Evolutionary conservation across 176 grass and related monocot genomes (phyloP).

Genomic region (Carex pumila): DNA sequence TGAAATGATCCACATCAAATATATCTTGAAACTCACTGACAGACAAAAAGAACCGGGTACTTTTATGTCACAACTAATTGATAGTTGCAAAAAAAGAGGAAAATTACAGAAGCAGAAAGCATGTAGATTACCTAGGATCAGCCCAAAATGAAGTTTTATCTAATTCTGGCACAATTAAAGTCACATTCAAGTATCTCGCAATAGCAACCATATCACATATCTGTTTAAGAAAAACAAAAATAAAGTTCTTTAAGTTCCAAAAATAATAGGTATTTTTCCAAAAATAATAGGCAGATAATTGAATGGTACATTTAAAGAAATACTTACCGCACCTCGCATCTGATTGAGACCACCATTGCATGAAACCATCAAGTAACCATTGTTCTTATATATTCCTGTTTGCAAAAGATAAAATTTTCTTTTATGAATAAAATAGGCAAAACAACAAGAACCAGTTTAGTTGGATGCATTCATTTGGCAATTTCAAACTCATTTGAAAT

Average conservation of each 20-base stretch:
- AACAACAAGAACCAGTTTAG: neutral
- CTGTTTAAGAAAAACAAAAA: slow-evolving; percentile 27
- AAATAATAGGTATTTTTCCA: neutral
- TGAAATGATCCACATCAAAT: slow-evolving; percentile 95
- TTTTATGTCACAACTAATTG: neutral
- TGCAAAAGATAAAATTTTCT: neutral
- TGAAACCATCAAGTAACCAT: slow-evolving; percentile 91
- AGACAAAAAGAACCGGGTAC: neutral
- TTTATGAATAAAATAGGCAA: neutral
- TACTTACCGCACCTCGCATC: slow-evolving; percentile 85
- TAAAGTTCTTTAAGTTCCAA: neutral
- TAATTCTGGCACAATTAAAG: slow-evolving; percentile 81
- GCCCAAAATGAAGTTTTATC: slow-evolving; percentile 95
- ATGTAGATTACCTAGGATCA: slow-evolving; percentile 61
- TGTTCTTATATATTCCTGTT: slow-evolving; percentile 91
- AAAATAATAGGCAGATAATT: slow-evolving; percentile 1
- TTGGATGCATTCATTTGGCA: neutral
- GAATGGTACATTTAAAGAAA: neutral
- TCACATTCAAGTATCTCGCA: slow-evolving; percentile 85
- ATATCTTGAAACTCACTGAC: slow-evolving; percentile 86
- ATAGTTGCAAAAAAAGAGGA: neutral
- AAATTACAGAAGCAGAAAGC: neutral
- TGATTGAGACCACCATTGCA: slow-evolving; percentile 97
- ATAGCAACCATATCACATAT: slow-evolving; percentile 97
- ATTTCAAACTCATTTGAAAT: neutral